A percentile compares a stretch with the other conserved stretches of the same genome.
Evolutionary conservation across 768 basidiomycete genomes (phyloP).

Genomic region (Hortiboletus flavorubellus): DNA sequence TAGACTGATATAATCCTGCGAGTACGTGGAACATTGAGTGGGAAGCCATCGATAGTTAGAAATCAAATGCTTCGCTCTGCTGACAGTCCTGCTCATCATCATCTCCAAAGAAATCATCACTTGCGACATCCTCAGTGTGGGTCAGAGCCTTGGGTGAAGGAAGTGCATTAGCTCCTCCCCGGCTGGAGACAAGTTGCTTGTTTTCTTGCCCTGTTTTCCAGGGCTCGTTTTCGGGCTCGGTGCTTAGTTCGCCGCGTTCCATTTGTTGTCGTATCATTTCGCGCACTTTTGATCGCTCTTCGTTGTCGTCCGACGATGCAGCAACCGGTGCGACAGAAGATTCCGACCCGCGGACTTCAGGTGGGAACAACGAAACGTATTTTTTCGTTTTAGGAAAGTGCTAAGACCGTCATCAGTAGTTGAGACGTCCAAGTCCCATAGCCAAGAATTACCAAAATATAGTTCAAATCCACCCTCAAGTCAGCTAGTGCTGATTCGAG

Average conservation of each 20-base stretch:
- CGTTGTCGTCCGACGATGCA: conserved; percentile 33
- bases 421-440: neutral
- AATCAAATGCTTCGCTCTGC: conserved; percentile 16
- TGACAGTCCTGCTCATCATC: conserved; percentile 21
- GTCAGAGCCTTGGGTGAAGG: conserved; percentile 5
- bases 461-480: conserved; percentile 86
- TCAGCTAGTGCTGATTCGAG: conserved; percentile 51
- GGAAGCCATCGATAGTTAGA: neutral
- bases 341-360: conserved; percentile 41
- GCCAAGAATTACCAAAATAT: conserved; percentile 62
- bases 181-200: neutral
- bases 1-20: conserved; percentile 54
- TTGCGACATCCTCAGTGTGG: conserved; percentile 11
- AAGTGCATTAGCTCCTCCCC: neutral
- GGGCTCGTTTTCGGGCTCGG: conserved; percentile 55
- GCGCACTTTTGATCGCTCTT: conserved; percentile 57
- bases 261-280: conserved; percentile 57
- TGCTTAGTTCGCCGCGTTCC: conserved; percentile 52
- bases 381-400: conserved; percentile 83
- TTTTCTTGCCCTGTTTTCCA: conserved; percentile 9
- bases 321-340: conserved; percentile 6
- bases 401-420: conserved; percentile 36
- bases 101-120: conserved; percentile 30
- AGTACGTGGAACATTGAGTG: conserved; percentile 53
- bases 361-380: conserved; percentile 89